Conservation (phyloP, 352 stramenopile genomes). For the Plasmopara halstedii region DNA sequence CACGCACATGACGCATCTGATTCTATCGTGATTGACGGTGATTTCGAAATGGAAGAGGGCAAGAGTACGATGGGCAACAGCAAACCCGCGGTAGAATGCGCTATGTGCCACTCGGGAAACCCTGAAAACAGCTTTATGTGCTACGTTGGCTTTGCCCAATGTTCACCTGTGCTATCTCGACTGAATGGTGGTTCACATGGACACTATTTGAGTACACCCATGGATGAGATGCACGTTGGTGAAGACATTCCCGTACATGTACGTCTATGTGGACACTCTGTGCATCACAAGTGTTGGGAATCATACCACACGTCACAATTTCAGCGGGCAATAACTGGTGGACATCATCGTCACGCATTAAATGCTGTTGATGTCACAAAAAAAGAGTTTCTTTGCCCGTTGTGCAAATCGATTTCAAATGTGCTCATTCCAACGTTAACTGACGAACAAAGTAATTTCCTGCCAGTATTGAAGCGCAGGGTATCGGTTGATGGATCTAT, state of each 20-base stretch:
- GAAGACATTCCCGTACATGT: conserved; percentile 79
- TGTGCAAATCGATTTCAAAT: conserved; percentile 97
- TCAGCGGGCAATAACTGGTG: conserved; percentile 87
- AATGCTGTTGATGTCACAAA: conserved; percentile 95
- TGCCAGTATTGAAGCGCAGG: conserved; percentile 17
- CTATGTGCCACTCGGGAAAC: conserved; percentile 81
- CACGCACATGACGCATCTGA: conserved; percentile 20
- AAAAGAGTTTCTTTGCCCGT: conserved; percentile 94
- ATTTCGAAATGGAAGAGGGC: conserved; percentile 20
- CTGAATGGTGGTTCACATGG: conserved; percentile 52
- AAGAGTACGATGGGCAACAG: conserved; percentile 48
- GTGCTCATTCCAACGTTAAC: conserved; percentile 88
- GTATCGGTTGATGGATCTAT: conserved; percentile 12
- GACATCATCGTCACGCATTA: conserved; percentile 86
- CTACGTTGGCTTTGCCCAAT: conserved; percentile 82
- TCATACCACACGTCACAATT: conserved; percentile 93
- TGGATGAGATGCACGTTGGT: conserved; percentile 82
- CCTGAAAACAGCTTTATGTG: conserved; percentile 80
- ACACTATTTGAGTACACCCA: conserved; percentile 56
- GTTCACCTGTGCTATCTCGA: conserved; percentile 61
- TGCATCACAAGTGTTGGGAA: conserved; percentile 93
- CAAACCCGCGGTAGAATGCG: conserved; percentile 46
- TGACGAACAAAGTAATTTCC: conserved; percentile 37
- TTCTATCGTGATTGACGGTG: conserved; percentile 15
- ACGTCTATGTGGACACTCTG: conserved; percentile 90